Evolutionary conservation across 495 filamentous ascomycete genomes (phyloP), one percentile per base, ranked within the genome.

Genomic region (Xylona heveae): DNA sequence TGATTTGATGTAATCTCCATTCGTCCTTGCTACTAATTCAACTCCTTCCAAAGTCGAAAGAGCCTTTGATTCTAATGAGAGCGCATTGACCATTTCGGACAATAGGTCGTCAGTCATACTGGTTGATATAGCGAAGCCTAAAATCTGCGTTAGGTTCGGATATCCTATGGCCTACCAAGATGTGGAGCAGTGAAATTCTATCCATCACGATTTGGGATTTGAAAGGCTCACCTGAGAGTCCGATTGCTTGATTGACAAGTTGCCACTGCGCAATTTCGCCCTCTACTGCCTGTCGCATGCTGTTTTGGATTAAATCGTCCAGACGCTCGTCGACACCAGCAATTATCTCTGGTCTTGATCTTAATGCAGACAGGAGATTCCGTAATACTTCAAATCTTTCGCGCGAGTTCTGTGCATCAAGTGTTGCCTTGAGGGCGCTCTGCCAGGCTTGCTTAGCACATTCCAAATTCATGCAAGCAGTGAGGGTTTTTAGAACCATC

Each of bases 31-130:
- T 13, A 53, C 32, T 10, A 41, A 31, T n/a, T 53, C 44, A 15
- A 62, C 26, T 6, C 50, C 51, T 14, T 42, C 26, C 7, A 62
- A 39, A 19, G 46, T 42, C 23, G 39, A 28, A 5, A 37, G 31
- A 8, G 43, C 34, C 15, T 49, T 28, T 6, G 49, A 35, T 1
- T 40, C 27, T 6, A 54, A 21, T 5, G 47, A 49, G 17, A 62
- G 36, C 15, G 45, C 42, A 7, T 46, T 33, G 7, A 45, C 48
- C 39, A 64, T 44, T 4, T 34, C 31, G 4, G 43, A 33, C 4
- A 51, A n/a, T n/a, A n/a, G n/a, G n/a, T n/a, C n/a, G n/a, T 25
- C 23, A 13, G 23, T 25, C 23, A 25, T 7, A 25, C 13, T 25
- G 23, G 23, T 8, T 13, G 13, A 25, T 7, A 25, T 25, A 25